phyloP scores from a whole-genome alignment of 176 grass and related monocot species.

The Tillandsia leiboldiana region DNA sequence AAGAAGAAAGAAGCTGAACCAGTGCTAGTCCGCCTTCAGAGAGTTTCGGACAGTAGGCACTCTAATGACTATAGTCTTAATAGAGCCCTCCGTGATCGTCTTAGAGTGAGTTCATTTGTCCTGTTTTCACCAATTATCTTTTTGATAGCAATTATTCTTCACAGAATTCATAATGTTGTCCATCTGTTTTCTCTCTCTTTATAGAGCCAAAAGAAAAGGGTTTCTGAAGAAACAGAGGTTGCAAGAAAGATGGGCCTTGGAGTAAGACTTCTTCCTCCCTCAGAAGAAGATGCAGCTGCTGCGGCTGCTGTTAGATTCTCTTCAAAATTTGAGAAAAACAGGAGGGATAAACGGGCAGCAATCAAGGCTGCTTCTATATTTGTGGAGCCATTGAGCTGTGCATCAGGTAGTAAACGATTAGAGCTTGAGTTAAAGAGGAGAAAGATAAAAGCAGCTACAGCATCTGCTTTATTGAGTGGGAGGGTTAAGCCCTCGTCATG shows the following conservation, averaged over 20 bases:
- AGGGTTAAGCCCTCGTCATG: conserved; percentile 54
- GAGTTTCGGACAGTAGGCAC: conserved; percentile 64
- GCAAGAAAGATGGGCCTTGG: conserved; percentile 73
- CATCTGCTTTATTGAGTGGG: conserved; percentile 40
- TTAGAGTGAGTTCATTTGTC: conserved; percentile 47
- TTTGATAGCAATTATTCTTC: not conserved
- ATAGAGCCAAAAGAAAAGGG: conserved; percentile 86
- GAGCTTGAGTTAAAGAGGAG: conserved; percentile 59
- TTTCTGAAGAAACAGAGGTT: conserved; percentile 51
- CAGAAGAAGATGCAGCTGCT: conserved; percentile 45
- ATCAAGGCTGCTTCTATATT: conserved; percentile 88
- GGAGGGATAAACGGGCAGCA: conserved; percentile 64
- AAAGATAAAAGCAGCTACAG: conserved; percentile 49
- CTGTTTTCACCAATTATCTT: conserved; percentile 21
- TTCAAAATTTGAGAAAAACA: conserved; percentile 67
- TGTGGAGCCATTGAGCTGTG: conserved; percentile 30
- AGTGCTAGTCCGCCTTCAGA: conserved; percentile 72
- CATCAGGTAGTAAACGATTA: conserved; percentile 27
- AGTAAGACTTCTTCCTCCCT: conserved; percentile 65
- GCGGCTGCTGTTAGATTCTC: conserved; percentile 64
- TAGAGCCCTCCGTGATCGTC: conserved; percentile 55
- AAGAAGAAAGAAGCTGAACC: conserved; percentile 98
- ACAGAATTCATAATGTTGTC: conserved; percentile 29
- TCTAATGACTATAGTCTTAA: conserved; percentile 78
- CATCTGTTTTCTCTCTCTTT: conserved; percentile 21